Base-by-base conservation (phyloP, 352 stramenopile species). In the Pythium scleroteichum region DNA sequence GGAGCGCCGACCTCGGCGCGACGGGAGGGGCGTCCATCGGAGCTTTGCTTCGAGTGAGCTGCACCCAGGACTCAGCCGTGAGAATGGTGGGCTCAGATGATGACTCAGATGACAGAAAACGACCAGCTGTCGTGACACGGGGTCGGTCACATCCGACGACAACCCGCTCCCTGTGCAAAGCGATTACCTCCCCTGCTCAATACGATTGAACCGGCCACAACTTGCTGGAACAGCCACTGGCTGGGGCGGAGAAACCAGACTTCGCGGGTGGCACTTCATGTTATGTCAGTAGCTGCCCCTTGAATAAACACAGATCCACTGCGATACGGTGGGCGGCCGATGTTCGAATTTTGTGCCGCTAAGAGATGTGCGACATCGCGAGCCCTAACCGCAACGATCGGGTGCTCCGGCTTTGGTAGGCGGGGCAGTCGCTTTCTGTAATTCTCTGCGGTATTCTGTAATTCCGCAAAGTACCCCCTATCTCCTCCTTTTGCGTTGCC, bases 1-100 rank as follows among this genome's bases (percentile, higher is more conserved):
- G 73, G 17, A 91, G 61, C 49, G 68, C 64, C 14, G 61, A 59
- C 1, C 61, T 52, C n/a, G 56, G 23, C 26, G 40, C 12, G 8
- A 39, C 3, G 9, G 23, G 4, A 14, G 26, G 14, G 12, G 39
- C 47, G 17, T 41, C 40, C 52, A 59, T 50, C 19, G 38, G 22
- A 29, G n/a, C 42, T 17, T 38, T 52, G 20, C 17, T 24, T 52
- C 29, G 45, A 35, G 20, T 35, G 2, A 38, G 13, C 8, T 35
- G 2, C 45, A 22, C 17, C 23, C 20, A 32, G 29, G 22, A 20
- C 38, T 44, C 38, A 44, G 38, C 38, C 13, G 13, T 44, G 38
- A 44, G 13, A 17, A 44, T 6, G 16, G 38, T 35, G 23, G 29
- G n/a, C 17, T 45, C 48, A 55, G 29, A 16, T 42, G 14, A 3